Base-by-base conservation (phyloP, 2,329 filamentous ascomycete species). In the Alternaria angustiovoidea region DNA sequence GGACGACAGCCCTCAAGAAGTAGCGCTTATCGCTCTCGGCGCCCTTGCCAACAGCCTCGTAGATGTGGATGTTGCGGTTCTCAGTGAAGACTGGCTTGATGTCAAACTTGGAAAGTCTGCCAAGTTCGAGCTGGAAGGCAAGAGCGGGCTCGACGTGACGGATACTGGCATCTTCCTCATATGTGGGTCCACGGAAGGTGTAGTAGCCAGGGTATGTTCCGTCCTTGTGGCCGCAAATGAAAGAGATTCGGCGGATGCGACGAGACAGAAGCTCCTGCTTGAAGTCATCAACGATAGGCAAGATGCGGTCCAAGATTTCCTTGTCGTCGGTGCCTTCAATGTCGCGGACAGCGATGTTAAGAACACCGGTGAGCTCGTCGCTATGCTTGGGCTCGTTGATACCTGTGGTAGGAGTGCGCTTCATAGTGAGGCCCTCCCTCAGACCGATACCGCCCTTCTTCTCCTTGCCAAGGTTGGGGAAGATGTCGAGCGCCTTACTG, bases 51-150 rank as follows among this genome's bases (percentile, higher is more conserved):
- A 96, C 84, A 68, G 92, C 95, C 85, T 98, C 94, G 81, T 98
- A 99, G 61, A 99, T 94, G 84, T 99, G 95, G 67, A 99, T 97
- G 82, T 96, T 98, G 77, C 96, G 91, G 85, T 99, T 99, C 82
- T 98, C 94, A 0, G 95, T 98, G 83, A 99, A 99, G 52, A 99
- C 93, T 2, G 95, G 94, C 84, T 94, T 96, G 82, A 98, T 96
- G 83, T 93, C 90, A 88, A 99, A 99, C 84, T 97, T 98, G 75
- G 91, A 91, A 30, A 99, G 88, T 79, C 95, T 91, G 61, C 89
- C 91, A 66, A 99, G 89, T 82, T 99, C 95, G 78, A 98, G 91
- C 85, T 99, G 95, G 92, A 98, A 99, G 75, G 95, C 94, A 79
- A 97, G 86, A 56, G 95, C 94, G 51, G 95, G 95, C 82, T 99